These are phyloP conservation scores for Fusarium virguliforme DNA, from an alignment of 2,329 filamentous ascomycete genomes.

Conservation along the genomic window DNA sequence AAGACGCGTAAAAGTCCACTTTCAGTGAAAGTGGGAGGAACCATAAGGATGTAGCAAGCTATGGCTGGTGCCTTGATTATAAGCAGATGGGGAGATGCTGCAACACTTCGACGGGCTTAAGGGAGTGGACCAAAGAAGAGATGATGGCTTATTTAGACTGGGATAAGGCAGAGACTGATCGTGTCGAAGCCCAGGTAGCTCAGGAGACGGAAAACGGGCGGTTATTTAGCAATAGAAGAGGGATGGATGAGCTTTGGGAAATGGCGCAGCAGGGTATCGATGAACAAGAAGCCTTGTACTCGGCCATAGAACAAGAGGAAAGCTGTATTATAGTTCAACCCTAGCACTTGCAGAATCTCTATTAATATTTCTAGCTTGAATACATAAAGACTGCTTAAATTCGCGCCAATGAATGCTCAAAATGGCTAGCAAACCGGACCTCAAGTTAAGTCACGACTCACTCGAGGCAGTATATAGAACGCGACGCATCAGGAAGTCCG, in stretches of 20 bases:
- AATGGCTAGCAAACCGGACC: constrained; percentile 9
- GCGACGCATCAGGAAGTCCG: not conserved
- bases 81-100: constrained; percentile 15
- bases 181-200: constrained; percentile 18
- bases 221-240: constrained; percentile 17
- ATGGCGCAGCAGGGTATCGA: constrained; percentile 4
- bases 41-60: not conserved
- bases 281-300: constrained; percentile 26
- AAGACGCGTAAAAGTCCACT: not conserved
- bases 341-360: constrained; percentile 11
- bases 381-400: not conserved
- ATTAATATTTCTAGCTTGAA: constrained; percentile 3
- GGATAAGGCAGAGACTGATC: constrained; percentile 16
- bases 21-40: not conserved
- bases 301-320: constrained; percentile 12
- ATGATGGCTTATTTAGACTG: constrained; percentile 26
- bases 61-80: constrained; percentile 6
- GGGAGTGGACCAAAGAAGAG: constrained; percentile 27
- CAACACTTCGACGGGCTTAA: not conserved
- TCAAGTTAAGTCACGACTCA: constrained; percentile 20
- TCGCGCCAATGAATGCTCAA: not conserved
- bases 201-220: not conserved
- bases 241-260: constrained; percentile 12
- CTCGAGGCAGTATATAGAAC: not conserved
- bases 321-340: constrained; percentile 19